phyloP scores from a whole-genome alignment of 495 filamentous ascomycete genomes.

The Antarctomyces pellizariae region DNA sequence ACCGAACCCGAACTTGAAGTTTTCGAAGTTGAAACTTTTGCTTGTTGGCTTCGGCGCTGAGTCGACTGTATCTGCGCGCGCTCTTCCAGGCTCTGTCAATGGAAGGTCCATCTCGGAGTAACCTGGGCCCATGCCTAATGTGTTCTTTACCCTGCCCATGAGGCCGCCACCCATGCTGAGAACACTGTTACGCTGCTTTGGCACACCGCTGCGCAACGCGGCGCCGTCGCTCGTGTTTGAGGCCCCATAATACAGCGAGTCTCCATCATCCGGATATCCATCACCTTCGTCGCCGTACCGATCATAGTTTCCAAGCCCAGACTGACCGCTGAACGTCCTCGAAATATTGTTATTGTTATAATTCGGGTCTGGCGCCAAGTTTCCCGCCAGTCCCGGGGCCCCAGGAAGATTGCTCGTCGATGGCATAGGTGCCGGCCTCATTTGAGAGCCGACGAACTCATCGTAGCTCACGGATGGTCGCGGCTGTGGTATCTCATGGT shows the following conservation, averaged over 20 bases:
- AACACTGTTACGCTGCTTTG: constrained; percentile 65
- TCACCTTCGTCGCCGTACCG: constrained; percentile 70
- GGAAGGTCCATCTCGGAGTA: constrained; percentile 98
- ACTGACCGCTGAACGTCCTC: constrained; percentile 61
- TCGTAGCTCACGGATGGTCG: constrained; percentile 87
- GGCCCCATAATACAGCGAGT: constrained; percentile 42
- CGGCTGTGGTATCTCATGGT: constrained; percentile 35
- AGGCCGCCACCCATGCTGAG: constrained; percentile 68
- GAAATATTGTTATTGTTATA: constrained; percentile 22
- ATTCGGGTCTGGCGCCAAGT: constrained; percentile 9
- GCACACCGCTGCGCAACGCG: constrained; percentile 24
- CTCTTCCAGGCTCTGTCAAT: constrained; percentile 42
- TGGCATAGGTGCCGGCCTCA: constrained; percentile 17
- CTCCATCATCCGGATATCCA: constrained; percentile 53
- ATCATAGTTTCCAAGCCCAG: constrained; percentile 64
- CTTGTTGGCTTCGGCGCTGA: constrained; percentile 13
- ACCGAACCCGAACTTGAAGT: constrained; percentile 90
- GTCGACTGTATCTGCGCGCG: constrained; percentile 12
- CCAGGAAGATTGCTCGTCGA: constrained; percentile 26
- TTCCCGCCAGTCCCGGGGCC: constrained; percentile 24
- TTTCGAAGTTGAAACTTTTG: constrained; percentile 41
- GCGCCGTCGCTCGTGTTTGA: constrained; percentile 21
- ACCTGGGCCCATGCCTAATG: constrained; percentile 73
- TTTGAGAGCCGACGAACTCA: constrained; percentile 66
- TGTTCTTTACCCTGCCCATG: constrained; percentile 66